Evolutionary conservation across 805 yeast genomes (phyloP).

Genomic region (Pichia eremophila): DNA sequence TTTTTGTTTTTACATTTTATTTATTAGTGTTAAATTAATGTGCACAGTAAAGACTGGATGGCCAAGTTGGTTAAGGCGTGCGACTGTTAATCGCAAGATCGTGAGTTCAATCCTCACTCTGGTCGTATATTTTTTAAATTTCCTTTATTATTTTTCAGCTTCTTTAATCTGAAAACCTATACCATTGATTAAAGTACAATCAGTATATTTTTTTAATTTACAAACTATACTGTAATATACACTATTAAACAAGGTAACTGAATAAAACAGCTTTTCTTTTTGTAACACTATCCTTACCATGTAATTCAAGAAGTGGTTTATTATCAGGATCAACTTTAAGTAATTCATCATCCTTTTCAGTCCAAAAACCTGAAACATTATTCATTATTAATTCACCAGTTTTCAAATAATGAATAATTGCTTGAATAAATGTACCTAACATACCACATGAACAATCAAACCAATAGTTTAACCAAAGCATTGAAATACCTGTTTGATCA

Average conservation of each 20-base stretch:
- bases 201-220: background rate
- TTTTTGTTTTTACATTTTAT: no score
- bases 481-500: slow-evolving; percentile 22
- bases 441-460: slow-evolving; percentile 28
- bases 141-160: background rate
- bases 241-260: background rate
- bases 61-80: slow-evolving; percentile 56
- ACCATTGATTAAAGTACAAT: no score
- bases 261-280: slow-evolving; percentile 25
- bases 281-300: slow-evolving; percentile 24
- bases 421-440: slow-evolving; percentile 22
- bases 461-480: slow-evolving; percentile 27
- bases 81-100: slow-evolving; percentile 60
- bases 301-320: slow-evolving; percentile 19
- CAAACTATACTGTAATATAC: background rate
- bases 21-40: no score
- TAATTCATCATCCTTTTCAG: slow-evolving; percentile 24
- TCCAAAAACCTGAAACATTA: slow-evolving; percentile 24
- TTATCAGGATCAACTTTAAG: slow-evolving; percentile 17
- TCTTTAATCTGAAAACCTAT: background rate
- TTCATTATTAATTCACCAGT: slow-evolving; percentile 22
- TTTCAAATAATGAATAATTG: slow-evolving; percentile 21
- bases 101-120: slow-evolving; percentile 54
- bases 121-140: slow-evolving; percentile 29
- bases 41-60: slow-evolving; percentile 44